A percentile compares a stretch with the other conserved stretches of the same genome.
phyloP scores from a whole-genome alignment of 352 stramenopile genomes.

The Globisporangium nodosum region DNA sequence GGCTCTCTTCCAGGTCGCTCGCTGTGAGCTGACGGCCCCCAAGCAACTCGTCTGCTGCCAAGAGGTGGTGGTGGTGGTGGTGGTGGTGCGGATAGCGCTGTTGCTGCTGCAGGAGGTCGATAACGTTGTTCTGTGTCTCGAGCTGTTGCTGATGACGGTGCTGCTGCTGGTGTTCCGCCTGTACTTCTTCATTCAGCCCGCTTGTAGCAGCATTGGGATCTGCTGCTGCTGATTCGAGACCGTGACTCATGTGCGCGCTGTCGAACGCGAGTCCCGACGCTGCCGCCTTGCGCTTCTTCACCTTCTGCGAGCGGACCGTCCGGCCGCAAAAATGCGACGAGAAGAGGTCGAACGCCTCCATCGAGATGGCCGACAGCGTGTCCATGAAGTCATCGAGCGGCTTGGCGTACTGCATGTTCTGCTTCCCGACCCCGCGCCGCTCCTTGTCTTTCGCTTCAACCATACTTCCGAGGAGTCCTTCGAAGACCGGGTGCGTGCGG shows the following conservation, averaged over 20 bases:
- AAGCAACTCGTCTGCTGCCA: slow-evolving; percentile 43
- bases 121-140: slow-evolving; percentile 5
- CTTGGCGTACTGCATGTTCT: slow-evolving; percentile 81
- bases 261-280: not conserved
- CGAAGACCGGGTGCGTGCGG: slow-evolving; percentile 62
- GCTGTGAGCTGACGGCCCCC: slow-evolving; percentile 32
- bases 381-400: slow-evolving; percentile 74
- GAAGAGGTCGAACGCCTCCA: slow-evolving; percentile 78
- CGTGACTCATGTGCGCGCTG: not conserved
- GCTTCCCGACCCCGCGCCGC: slow-evolving; percentile 71
- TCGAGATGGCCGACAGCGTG: slow-evolving; percentile 47
- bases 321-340: slow-evolving; percentile 65
- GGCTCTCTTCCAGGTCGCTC: slow-evolving; percentile 55
- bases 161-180: not conserved
- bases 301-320: slow-evolving; percentile 66
- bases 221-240: not conserved
- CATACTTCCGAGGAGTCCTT: slow-evolving; percentile 75
- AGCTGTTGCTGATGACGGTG: slow-evolving; percentile 1
- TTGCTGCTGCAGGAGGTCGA: slow-evolving; percentile 3
- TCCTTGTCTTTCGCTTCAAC: slow-evolving; percentile 81
- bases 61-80: slow-evolving; percentile 37
- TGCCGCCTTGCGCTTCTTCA: slow-evolving; percentile 43
- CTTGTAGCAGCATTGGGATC: not conserved
- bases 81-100: slow-evolving; percentile 6
- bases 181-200: not conserved